Evolutionary conservation across 768 basidiomycete species (phyloP), one percentile per base, ranked within the genome.

Genomic region (Tulasnella sp.): DNA sequence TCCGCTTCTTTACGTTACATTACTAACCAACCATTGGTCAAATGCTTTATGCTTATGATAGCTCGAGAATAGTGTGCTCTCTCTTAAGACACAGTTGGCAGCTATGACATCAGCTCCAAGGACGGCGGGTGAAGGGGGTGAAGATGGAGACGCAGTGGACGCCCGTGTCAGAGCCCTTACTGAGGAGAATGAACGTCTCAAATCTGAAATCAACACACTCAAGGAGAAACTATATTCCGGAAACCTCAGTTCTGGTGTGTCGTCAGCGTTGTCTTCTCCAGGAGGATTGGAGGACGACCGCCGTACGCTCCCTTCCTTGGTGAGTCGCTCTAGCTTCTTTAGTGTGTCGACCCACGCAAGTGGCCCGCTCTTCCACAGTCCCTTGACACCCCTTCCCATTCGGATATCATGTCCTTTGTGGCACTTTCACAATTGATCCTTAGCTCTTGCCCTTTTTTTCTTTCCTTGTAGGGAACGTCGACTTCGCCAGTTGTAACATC

Each of bases 1-100:
- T 5, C 34, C 15, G 5, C 34, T 38, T 38, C 34, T 7, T 38
- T 38, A 38, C 34, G 34, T 38, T 5, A 38, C 7, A 5, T 38
- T 38, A 7, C 34, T 38, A 7, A 7, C 34, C 15, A 38, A 38
- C 15, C 34, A 38, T 10, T 30, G 9, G 49, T 45, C 50, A 53
- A 50, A 17, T 15, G 50, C 30, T 34, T 11, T 11, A 7, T 59
- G 9, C 67, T 9, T 8, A 7, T 24, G 15, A 13, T 43, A 91
- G 89, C 78, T 92, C 61, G 88, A 92, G 66, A 82, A 86, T 69
- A 90, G 86, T 0, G 88, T 92, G 29, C 85, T 86, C 0, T 88
- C 88, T 67, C 79, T 92, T 2, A 88, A 91, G 67, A 19, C 43
- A 10, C 55, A 59, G 27, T 38, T 59, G 9, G 82, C 82, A 0